These are phyloP conservation scores for Chalaropsis ovoidea DNA, from an alignment of 2,329 filamentous ascomycete genomes.

Conservation along the genomic window DNA sequence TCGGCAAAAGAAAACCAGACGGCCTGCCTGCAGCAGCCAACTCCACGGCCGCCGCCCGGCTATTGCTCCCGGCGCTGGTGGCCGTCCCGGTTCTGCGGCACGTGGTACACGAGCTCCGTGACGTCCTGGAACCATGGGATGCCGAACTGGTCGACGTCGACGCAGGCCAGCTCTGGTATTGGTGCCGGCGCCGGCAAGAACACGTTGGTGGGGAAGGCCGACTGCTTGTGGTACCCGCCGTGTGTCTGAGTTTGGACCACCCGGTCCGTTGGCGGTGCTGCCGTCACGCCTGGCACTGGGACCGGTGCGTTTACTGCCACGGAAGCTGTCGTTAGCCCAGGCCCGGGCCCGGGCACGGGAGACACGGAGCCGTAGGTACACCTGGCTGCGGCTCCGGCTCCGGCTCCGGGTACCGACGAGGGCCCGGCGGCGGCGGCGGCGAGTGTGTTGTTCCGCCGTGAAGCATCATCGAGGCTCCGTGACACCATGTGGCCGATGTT, in stretches of 20 bases:
- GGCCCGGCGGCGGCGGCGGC: conserved; percentile 27
- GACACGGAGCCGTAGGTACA: neutral
- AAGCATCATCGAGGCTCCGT: conserved; percentile 42
- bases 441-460: conserved; percentile 36
- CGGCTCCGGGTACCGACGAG: neutral
- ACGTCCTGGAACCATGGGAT: conserved; percentile 13
- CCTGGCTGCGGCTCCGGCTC: conserved; percentile 17
- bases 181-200: neutral
- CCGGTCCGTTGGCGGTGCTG: too few relatives aligned
- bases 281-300: too few relatives aligned
- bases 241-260: neutral
- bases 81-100: neutral
- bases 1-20: too few relatives aligned
- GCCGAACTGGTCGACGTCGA: neutral
- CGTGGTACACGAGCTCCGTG: neutral
- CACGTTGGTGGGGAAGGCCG: neutral
- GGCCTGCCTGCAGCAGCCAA: too few relatives aligned
- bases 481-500: conserved; percentile 48
- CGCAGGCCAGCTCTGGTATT: neutral
- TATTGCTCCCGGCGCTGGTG: neutral
- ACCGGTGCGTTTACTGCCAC: too few relatives aligned
- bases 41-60: too few relatives aligned
- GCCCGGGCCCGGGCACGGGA: neutral
- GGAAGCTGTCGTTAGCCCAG: too few relatives aligned
- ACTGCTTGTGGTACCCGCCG: neutral